A percentile compares a stretch with the other conserved stretches of the same genome.
These are phyloP conservation scores for Apophysomyces sp. DNA, from an alignment of 371 early-diverging fungal genomes.

Conservation along the genomic window DNA sequence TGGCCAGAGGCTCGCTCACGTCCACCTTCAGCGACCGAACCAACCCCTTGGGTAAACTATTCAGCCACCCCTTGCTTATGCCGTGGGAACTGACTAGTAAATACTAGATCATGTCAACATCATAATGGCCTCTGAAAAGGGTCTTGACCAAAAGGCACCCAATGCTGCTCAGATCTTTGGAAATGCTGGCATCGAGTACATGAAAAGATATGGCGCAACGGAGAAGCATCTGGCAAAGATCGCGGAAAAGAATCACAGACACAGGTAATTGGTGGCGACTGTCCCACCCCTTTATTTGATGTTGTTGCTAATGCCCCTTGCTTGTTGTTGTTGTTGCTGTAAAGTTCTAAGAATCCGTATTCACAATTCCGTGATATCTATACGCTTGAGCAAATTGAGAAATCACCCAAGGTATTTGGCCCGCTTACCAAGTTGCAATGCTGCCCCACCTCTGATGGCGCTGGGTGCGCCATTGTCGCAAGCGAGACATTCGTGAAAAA, in stretches of 20 bases:
- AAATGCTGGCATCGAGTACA: slow-evolving; percentile 76
- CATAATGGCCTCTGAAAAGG: slow-evolving; percentile 59
- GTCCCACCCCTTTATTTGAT: neutral
- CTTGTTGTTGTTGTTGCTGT: neutral
- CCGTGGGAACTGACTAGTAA: neutral
- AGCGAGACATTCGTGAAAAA: slow-evolving; percentile 68
- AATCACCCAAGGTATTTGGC: slow-evolving; percentile 67
- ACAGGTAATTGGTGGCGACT: slow-evolving; percentile 47
- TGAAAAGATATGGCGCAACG: slow-evolving; percentile 63
- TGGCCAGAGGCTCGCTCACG: slow-evolving; percentile 63
- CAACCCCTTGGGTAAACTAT: slow-evolving; percentile 55
- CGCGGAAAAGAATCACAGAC: slow-evolving; percentile 78
- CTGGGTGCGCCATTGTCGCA: slow-evolving; percentile 67
- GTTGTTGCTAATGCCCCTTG: neutral
- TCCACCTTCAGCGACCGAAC: slow-evolving; percentile 64
- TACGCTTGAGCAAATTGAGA: slow-evolving; percentile 64
- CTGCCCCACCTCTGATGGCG: slow-evolving; percentile 81
- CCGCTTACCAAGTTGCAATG: slow-evolving; percentile 78
- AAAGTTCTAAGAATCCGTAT: slow-evolving; percentile 73
- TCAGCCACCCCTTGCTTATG: neutral
- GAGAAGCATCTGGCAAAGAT: slow-evolving; percentile 65
- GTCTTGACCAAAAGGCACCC: slow-evolving; percentile 60
- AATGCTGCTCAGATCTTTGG: slow-evolving; percentile 77
- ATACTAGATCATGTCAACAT: slow-evolving; percentile 52
- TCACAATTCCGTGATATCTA: slow-evolving; percentile 75